phyloP scores from a whole-genome alignment of 768 basidiomycete species.

The Lentinula guzmanii region DNA sequence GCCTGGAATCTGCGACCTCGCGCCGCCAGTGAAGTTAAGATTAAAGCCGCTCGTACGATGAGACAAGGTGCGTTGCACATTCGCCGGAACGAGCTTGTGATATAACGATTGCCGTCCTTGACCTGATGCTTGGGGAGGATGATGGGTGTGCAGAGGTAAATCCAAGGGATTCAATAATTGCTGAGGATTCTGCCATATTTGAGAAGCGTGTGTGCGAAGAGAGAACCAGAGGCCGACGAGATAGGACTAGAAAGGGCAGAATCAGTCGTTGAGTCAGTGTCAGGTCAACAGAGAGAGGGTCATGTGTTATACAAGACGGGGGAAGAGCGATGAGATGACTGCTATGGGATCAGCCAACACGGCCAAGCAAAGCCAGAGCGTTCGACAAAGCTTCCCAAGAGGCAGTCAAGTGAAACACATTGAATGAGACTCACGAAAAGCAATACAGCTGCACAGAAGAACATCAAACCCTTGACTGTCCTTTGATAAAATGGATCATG shows the following conservation, averaged over 20 bases:
- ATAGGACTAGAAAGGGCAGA: slow-evolving; percentile 63
- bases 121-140: neutral
- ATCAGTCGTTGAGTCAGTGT: slow-evolving; percentile 4
- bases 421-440: slow-evolving; percentile 62
- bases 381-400: neutral
- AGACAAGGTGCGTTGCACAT: slow-evolving; percentile 25
- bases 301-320: no score
- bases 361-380: neutral
- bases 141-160: slow-evolving; percentile 12
- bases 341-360: neutral
- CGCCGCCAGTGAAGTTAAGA: slow-evolving; percentile 21
- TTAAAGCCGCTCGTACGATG: slow-evolving; percentile 42
- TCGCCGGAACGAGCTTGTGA: slow-evolving; percentile 44
- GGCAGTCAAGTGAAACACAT: neutral
- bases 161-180: slow-evolving; percentile 50
- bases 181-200: slow-evolving; percentile 99
- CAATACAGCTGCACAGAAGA: slow-evolving; percentile 87
- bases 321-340: no score
- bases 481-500: slow-evolving; percentile 95
- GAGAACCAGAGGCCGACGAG: slow-evolving; percentile 98
- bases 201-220: slow-evolving; percentile 92
- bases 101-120: slow-evolving; percentile 50
- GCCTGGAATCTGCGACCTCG: slow-evolving; percentile 32
- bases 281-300: no score
- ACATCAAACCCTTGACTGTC: slow-evolving; percentile 94